Conservation (phyloP, 352 stramenopile genomes). For the Pseudoperonospora humuli region DNA sequence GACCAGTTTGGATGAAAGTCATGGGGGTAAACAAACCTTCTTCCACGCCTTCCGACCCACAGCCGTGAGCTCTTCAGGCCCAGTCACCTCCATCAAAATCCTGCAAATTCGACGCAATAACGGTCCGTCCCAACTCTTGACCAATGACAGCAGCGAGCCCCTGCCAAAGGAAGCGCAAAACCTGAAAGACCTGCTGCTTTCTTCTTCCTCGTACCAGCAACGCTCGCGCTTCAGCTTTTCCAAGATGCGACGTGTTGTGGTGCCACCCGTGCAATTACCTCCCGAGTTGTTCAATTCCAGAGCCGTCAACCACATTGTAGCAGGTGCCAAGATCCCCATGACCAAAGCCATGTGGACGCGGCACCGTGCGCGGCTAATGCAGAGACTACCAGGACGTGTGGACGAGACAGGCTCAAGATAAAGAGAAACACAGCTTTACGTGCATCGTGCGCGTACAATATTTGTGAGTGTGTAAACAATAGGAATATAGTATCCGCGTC, state of each 20-base stretch:
- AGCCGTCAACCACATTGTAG: conserved; percentile 35
- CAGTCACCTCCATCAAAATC: conserved; percentile 16
- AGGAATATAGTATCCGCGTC: no score
- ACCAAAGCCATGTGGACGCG: conserved; percentile 40
- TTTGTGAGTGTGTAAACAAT: no score
- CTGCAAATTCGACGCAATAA: conserved; percentile 12
- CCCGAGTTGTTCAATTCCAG: conserved; percentile 23
- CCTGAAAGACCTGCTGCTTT: conserved; percentile 24
- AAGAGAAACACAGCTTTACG: no score
- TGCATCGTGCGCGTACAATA: no score
- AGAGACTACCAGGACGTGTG: conserved; percentile 31
- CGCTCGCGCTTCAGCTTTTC: conserved; percentile 31
- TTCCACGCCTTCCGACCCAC: conserved; percentile 10
- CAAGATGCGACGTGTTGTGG: conserved; percentile 29
- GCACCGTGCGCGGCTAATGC: conserved; percentile 26
- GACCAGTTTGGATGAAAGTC: conserved; percentile 3
- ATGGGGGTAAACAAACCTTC: no score
- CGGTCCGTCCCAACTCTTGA: conserved; percentile 1
- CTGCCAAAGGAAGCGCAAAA: conserved; percentile 21
- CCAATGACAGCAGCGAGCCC: conserved; percentile 3
- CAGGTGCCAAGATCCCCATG: conserved; percentile 38
- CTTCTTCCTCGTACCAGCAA: conserved; percentile 5
- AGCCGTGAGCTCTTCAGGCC: conserved; percentile 6
- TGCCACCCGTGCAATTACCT: conserved; percentile 38
- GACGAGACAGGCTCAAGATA: conserved; percentile 28